Percentiles rank a stretch among this genome's conserved stretches.
These are phyloP conservation scores for Litchi chinensis DNA, from an alignment of 345 rosid species.

Conservation along the genomic window DNA sequence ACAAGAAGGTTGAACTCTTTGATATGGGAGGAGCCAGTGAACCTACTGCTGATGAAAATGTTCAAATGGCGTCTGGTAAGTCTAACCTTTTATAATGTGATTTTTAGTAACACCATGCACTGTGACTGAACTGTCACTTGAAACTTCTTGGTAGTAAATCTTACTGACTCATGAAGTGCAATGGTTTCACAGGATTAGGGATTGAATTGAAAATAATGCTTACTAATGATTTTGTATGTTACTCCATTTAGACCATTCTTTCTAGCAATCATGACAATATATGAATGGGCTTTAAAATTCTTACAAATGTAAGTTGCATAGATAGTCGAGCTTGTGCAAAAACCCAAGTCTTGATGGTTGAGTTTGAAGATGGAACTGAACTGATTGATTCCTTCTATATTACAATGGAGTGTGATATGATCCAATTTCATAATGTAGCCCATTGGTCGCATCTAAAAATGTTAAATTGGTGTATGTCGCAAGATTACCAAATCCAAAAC, in stretches of 20 bases:
- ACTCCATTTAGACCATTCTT: background rate
- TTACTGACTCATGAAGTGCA: background rate
- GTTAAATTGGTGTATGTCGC: background rate
- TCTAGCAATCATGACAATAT: background rate
- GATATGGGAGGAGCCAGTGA: conserved; percentile 96
- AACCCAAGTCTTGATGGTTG: background rate
- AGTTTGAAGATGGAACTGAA: background rate
- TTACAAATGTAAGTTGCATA: background rate
- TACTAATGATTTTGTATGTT: background rate
- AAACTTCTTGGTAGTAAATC: conserved; percentile 5
- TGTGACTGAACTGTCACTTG: background rate
- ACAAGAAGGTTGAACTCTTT: conserved; percentile 87
- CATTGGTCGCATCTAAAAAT: background rate
- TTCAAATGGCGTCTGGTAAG: conserved; percentile 87
- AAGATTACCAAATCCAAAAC: background rate
- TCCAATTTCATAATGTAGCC: background rate
- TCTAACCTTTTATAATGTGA: conserved; percentile 6
- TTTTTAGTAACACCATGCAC: background rate
- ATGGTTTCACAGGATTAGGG: background rate
- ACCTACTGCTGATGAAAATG: conserved; percentile 82
- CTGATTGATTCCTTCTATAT: background rate
- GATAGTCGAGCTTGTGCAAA: background rate
- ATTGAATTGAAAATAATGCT: background rate
- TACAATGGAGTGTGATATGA: background rate
- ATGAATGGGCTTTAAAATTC: background rate